phyloP scores from a whole-genome alignment of 2,329 filamentous ascomycete genomes.

The Botrytis aclada region DNA sequence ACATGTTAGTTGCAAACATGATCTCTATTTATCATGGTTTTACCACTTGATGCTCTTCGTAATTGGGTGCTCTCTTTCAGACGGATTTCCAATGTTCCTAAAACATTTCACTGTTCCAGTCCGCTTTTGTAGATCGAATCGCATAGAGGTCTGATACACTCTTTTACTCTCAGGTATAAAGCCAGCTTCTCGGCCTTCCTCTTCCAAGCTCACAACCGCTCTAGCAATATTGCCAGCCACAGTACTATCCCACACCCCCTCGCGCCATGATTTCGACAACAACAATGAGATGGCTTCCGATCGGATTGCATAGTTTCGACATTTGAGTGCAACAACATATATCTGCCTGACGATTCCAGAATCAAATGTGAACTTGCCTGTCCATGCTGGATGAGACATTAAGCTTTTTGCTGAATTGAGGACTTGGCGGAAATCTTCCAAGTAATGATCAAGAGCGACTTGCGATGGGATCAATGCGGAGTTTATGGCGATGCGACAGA shows the following conservation, averaged over 20 bases:
- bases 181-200: background rate
- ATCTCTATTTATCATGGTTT: background rate
- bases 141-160: background rate
- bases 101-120: conserved; percentile 4
- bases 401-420: background rate
- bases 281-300: background rate
- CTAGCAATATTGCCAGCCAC: background rate
- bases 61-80: background rate
- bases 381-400: conserved; percentile 9
- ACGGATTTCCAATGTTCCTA: background rate
- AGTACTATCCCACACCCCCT: background rate
- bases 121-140: background rate
- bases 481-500: background rate
- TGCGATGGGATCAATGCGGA: background rate
- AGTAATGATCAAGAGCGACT: conserved; percentile 2
- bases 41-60: background rate
- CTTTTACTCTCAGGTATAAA: background rate
- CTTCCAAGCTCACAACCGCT: conserved; percentile 1
- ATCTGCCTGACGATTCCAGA: background rate
- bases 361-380: conserved; percentile 1
- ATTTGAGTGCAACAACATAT: conserved; percentile 11
- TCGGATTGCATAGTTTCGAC: background rate
- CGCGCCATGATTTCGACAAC: background rate
- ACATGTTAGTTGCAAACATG: too few relatives aligned
- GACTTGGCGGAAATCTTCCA: conserved; percentile 1